phyloP scores from a whole-genome alignment of 441 rosid genomes.

The Metrosideros polymorpha region DNA sequence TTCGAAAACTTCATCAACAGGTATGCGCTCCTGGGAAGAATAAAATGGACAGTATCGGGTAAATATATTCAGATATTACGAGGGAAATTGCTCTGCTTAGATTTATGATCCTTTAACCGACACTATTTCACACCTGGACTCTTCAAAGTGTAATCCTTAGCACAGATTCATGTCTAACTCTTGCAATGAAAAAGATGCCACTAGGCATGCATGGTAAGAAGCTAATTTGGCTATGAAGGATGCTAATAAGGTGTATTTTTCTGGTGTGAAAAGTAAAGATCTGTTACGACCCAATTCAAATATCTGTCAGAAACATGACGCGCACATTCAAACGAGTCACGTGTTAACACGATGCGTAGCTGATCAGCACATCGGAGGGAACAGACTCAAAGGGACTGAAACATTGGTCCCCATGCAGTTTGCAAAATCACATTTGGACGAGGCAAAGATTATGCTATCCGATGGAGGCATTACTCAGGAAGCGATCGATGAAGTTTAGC shows the following conservation, averaged over 20 bases:
- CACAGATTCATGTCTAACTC: background rate
- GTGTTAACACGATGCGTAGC: background rate
- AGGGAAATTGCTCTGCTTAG: background rate
- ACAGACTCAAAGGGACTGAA: background rate
- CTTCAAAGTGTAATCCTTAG: background rate
- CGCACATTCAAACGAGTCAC: background rate
- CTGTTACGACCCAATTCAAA: background rate
- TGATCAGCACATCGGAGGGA: background rate
- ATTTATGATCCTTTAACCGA: background rate
- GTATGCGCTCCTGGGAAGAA: conserved; percentile 40
- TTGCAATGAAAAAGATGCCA: background rate
- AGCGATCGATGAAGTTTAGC: background rate
- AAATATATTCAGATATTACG: background rate
- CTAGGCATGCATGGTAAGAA: background rate
- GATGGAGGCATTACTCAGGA: background rate
- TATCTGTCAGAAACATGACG: background rate
- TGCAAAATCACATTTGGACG: background rate
- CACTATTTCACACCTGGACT: background rate
- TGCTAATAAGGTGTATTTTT: background rate
- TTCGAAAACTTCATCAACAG: conserved; percentile 42
- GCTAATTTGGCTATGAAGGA: background rate
- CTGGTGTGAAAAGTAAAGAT: background rate
- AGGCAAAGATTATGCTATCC: background rate
- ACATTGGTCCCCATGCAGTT: background rate
- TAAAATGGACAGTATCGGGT: background rate